Conservation (phyloP, 345 rosid genomes). For the Eucalyptus decipiens region DNA sequence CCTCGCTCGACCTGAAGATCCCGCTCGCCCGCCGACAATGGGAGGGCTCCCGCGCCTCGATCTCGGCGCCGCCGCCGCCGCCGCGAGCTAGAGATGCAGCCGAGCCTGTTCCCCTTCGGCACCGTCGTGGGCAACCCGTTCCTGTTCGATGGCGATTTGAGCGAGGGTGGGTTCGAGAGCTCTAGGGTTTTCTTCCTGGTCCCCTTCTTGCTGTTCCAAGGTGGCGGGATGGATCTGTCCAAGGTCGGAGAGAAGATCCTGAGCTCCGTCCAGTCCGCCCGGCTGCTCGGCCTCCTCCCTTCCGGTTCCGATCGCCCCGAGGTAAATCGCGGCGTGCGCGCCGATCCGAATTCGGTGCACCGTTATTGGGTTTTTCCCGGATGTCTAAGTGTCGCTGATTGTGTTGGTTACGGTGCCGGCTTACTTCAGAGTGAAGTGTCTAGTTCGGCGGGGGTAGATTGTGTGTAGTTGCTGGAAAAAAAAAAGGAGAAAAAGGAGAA, state of each 20-base stretch:
- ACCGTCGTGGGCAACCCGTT: slow-evolving; percentile 50
- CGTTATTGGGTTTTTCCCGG: neutral
- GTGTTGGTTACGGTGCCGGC: neutral
- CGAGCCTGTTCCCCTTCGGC: slow-evolving; percentile 60
- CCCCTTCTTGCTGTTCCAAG: slow-evolving; percentile 72
- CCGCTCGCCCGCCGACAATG: neutral
- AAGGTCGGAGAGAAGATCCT: slow-evolving; percentile 86
- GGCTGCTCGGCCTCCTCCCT: slow-evolving; percentile 83
- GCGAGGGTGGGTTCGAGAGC: slow-evolving; percentile 63
- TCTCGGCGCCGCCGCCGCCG: neutral
- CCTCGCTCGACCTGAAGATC: neutral
- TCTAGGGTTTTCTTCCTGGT: slow-evolving; percentile 81
- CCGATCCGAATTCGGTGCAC: neutral
- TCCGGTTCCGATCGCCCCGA: slow-evolving; percentile 76
- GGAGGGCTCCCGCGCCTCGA: neutral
- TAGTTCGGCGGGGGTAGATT: neutral
- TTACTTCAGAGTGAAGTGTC: neutral
- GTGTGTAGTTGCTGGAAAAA: neutral
- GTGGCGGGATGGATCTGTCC: slow-evolving; percentile 85
- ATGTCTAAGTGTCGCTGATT: neutral
- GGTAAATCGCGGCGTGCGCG: slow-evolving; percentile 13
- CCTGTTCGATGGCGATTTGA: slow-evolving; percentile 54
- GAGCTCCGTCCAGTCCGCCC: slow-evolving; percentile 92
- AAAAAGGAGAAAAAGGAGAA: too few relatives aligned
- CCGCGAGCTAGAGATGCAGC: slow-evolving; percentile 62